Conservation (phyloP, 2,329 filamentous ascomycete genomes). For the Cladosporium sp. region DNA sequence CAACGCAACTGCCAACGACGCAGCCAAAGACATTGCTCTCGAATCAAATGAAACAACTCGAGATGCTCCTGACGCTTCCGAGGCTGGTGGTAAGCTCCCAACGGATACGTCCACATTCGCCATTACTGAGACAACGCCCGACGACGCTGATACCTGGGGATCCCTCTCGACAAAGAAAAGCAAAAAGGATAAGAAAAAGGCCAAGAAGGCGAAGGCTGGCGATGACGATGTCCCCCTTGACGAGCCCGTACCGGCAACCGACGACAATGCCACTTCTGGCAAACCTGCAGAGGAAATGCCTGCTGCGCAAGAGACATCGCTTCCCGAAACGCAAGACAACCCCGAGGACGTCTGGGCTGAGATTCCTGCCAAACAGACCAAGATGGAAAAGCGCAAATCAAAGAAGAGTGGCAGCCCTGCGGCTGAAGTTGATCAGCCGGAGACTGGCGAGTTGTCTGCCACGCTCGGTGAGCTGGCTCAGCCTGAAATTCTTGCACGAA, state of each 20-base stretch:
- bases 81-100: too few species aligned
- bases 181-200: constrained; percentile 27
- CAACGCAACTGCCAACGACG: too few species aligned
- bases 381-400: constrained; percentile 31
- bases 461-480: too few species aligned
- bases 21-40: too few species aligned
- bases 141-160: constrained; percentile 21
- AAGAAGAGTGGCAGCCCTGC: constrained; percentile 28
- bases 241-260: neutral
- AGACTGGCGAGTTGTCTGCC: constrained; percentile 5
- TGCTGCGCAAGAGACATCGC: neutral
- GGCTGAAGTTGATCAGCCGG: neutral
- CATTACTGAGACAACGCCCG: neutral
- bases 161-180: constrained; percentile 23
- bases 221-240: neutral
- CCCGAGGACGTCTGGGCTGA: neutral
- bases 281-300: neutral
- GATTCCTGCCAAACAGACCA: constrained; percentile 23
- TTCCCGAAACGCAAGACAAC: neutral
- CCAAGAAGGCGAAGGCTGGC: constrained; percentile 30
- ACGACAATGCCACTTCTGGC: neutral
- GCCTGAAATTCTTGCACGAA: too few species aligned
- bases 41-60: too few species aligned
- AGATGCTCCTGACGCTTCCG: too few species aligned
- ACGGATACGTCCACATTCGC: neutral